These are phyloP conservation scores for Gossypium gossypioides DNA, from an alignment of 441 rosid species.

Conservation along the genomic window DNA sequence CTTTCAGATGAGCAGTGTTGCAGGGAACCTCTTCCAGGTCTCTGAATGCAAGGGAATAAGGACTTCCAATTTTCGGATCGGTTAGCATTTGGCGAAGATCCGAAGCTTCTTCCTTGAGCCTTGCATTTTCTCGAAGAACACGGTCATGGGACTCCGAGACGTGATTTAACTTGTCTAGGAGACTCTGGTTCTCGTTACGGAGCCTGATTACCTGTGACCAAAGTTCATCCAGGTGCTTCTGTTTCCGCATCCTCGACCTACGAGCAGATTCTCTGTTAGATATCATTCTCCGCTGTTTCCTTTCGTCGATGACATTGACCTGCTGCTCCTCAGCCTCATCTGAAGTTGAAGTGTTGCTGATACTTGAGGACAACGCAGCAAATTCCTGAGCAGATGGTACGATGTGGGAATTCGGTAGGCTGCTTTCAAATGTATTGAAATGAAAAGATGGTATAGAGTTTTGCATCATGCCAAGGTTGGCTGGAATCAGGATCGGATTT, in stretches of 20 bases:
- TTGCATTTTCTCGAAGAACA: slow-evolving; percentile 54
- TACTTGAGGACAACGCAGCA: slow-evolving; percentile 28
- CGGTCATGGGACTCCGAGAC: slow-evolving; percentile 49
- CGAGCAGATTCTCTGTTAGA: slow-evolving; percentile 73
- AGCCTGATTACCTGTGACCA: slow-evolving; percentile 63
- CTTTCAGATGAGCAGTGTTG: slow-evolving; percentile 34
- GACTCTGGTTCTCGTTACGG: slow-evolving; percentile 47
- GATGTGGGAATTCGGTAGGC: slow-evolving; percentile 29
- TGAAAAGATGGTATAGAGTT: slow-evolving; percentile 31
- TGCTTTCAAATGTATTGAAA: slow-evolving; percentile 29
- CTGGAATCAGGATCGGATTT: slow-evolving; percentile 24
- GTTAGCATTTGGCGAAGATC: slow-evolving; percentile 59
- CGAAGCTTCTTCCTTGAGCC: slow-evolving; percentile 72
- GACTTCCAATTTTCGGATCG: slow-evolving; percentile 42
- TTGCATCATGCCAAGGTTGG: slow-evolving; percentile 30
- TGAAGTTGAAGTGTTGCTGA: slow-evolving; percentile 67
- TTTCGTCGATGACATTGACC: slow-evolving; percentile 47
- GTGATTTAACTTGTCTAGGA: slow-evolving; percentile 57
- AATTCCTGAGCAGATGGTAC: slow-evolving; percentile 28
- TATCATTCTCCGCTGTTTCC: slow-evolving; percentile 63
- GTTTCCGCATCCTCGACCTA: slow-evolving; percentile 70
- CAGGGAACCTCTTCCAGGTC: slow-evolving; percentile 41
- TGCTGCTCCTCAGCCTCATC: slow-evolving; percentile 76
- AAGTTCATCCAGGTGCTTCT: slow-evolving; percentile 67
- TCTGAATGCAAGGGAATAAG: slow-evolving; percentile 28